Conservation (phyloP, 163 green algal genomes). For the Chloromonas sp. region DNA sequence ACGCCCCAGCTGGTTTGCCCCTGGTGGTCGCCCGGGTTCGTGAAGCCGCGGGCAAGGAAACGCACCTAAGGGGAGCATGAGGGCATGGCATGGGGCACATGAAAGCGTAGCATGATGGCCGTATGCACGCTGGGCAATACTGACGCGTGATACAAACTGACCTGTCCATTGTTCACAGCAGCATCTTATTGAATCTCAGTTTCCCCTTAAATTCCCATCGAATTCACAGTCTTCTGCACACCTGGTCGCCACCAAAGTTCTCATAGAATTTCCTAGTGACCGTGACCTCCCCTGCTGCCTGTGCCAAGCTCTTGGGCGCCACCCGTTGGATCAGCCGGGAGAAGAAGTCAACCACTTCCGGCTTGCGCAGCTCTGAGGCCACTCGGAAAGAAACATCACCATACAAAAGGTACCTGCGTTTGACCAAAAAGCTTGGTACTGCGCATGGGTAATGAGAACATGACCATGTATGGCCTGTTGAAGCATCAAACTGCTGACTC, state of each 20-base stretch:
- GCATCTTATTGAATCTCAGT: no score
- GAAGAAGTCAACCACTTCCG: slow-evolving; percentile 79
- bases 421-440: not conserved
- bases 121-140: no score
- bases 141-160: no score
- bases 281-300: slow-evolving; percentile 75
- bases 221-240: slow-evolving; percentile 19
- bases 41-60: slow-evolving; percentile 85
- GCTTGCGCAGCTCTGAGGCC: slow-evolving; percentile 67
- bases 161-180: no score
- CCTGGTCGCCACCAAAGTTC: slow-evolving; percentile 94
- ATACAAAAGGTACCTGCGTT: slow-evolving; percentile 85
- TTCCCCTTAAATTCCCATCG: no score
- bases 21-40: slow-evolving; percentile 81
- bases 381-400: slow-evolving; percentile 74
- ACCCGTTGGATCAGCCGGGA: slow-evolving; percentile 86
- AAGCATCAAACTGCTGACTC: no score
- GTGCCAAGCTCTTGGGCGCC: slow-evolving; percentile 72
- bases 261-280: slow-evolving; percentile 91
- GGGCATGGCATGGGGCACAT: not conserved
- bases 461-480: no score
- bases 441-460: not conserved
- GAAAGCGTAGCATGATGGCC: no score
- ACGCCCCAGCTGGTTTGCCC: slow-evolving; percentile 83
- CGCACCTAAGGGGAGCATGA: slow-evolving; percentile 59